Conservation (phyloP, 805 yeast genomes). For the Schwanniomyces yamadae region DNA sequence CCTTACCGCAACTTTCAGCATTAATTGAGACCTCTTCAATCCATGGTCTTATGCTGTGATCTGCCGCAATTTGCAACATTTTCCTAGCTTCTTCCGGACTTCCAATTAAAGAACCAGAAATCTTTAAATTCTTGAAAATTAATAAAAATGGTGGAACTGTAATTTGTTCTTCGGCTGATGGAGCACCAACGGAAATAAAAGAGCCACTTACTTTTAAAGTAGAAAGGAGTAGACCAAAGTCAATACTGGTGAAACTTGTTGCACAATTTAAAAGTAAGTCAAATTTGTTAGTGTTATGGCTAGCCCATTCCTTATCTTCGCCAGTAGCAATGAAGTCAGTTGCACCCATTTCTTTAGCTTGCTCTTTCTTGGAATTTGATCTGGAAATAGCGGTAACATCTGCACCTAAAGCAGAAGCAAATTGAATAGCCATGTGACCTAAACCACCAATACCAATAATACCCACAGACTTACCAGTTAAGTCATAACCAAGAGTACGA, state of each 20-base stretch:
- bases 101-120: slow-evolving; percentile 49
- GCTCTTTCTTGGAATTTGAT: slow-evolving; percentile 46
- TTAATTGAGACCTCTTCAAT: slow-evolving; percentile 56
- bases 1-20: slow-evolving; percentile 52
- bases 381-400: slow-evolving; percentile 58
- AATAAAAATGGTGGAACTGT: slow-evolving; percentile 52
- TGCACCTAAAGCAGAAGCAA: slow-evolving; percentile 61
- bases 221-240: slow-evolving; percentile 28
- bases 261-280: slow-evolving; percentile 54
- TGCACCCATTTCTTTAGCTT: slow-evolving; percentile 55
- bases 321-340: slow-evolving; percentile 51
- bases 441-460: slow-evolving; percentile 66
- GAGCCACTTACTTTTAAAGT: slow-evolving; percentile 57
- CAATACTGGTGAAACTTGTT: slow-evolving; percentile 19
- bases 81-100: slow-evolving; percentile 63
- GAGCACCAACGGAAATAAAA: slow-evolving; percentile 67
- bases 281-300: slow-evolving; percentile 24
- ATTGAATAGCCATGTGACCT: slow-evolving; percentile 59
- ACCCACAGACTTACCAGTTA: slow-evolving; percentile 47
- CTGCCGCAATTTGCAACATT: slow-evolving; percentile 63
- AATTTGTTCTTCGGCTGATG: slow-evolving; percentile 44
- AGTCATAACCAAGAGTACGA: slow-evolving; percentile 34
- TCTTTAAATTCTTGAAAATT: slow-evolving; percentile 27
- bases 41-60: slow-evolving; percentile 60
- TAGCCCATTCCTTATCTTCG: slow-evolving; percentile 25